A percentile compares a stretch with the other conserved stretches of the same genome.
These are phyloP conservation scores for Polygonum aviculare DNA, from an alignment of 148 eudicot genomes.

Conservation along the genomic window DNA sequence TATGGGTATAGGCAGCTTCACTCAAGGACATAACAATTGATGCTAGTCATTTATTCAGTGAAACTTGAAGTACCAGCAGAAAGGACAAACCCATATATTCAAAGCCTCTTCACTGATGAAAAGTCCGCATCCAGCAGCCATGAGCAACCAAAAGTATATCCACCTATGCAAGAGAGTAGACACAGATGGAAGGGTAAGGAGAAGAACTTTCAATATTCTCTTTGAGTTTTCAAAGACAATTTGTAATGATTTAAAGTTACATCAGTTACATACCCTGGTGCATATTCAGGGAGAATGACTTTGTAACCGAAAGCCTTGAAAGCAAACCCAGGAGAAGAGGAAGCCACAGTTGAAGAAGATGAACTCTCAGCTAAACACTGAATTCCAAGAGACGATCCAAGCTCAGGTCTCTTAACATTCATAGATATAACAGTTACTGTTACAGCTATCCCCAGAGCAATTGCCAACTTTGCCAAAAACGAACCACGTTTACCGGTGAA, in stretches of 20 bases:
- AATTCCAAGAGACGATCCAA: slow-evolving; percentile 44
- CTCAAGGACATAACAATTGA: neutral
- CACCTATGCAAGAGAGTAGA: slow-evolving; percentile 36
- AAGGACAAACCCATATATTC: slow-evolving; percentile 94
- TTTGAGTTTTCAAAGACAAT: neutral
- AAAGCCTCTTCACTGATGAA: slow-evolving; percentile 97
- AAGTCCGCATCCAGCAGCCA: slow-evolving; percentile 94
- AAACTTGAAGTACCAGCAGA: slow-evolving; percentile 50
- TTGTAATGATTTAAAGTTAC: slow-evolving; percentile 1
- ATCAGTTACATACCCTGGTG: slow-evolving; percentile 72
- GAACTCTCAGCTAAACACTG: slow-evolving; percentile 41
- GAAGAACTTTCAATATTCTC: neutral
- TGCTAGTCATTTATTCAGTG: slow-evolving; percentile 23
- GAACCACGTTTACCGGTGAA: slow-evolving; percentile 35
- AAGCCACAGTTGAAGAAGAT: slow-evolving; percentile 38
- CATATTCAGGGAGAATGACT: slow-evolving; percentile 67
- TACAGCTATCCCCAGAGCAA: slow-evolving; percentile 64
- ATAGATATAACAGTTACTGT: slow-evolving; percentile 55
- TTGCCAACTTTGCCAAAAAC: slow-evolving; percentile 57
- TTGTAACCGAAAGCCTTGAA: slow-evolving; percentile 64
- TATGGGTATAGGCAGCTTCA: neutral
- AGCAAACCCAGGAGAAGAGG: slow-evolving; percentile 50
- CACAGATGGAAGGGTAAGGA: neutral
- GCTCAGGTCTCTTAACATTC: slow-evolving; percentile 33
- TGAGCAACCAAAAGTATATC: slow-evolving; percentile 92